Base-by-base conservation (phyloP, 345 rosid species). In the Eucalyptus sp. region DNA sequence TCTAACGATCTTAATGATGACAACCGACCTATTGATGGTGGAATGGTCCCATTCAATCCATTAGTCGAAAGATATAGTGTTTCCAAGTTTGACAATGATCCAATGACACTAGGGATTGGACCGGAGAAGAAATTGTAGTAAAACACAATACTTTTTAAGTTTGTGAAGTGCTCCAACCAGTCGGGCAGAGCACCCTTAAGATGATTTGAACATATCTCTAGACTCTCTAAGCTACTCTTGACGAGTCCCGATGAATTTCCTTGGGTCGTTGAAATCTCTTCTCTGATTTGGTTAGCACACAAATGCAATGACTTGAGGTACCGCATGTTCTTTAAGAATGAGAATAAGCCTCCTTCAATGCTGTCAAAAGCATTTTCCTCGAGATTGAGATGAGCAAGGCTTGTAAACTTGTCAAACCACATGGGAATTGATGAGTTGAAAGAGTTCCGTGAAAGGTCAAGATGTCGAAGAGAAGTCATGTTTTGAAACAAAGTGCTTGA, bases 361-460 rank as follows among this genome's bases (percentile, higher is more conserved):
- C 27, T 1, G 3, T 56, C 60, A 4, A 56, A 22, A 54, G 5
- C 5, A 54, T 50, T 50, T 15, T 0, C 18, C 52, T 15, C 1
- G 3, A 50, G 52, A 15, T 15, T 15, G 7, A 50, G 52, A 50
- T 15, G 52, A 2, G 52, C 18, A 6, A 50, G 52, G 18, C 52
- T 50, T 50, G 18, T 50, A 50, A 50, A 50, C 52, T 50, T 50
- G 1, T 50, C 18, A 50, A 15, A 50, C 52, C 52, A 50, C 52
- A 50, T 15, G 20, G 54, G 54, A 50, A 50, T 50, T 50, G 8
- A 50, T 50, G 54, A 50, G 20, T 50, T 50, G 54, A 51, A 51
- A 51, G 20, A 51, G 54, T 51, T 51, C 0, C 0, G 0, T 16
- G 20, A 51, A 16, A 51, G 54, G 0, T 51, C 20, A 51, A 51